phyloP scores from a whole-genome alignment of 139 green algal species.

The Zygnema circumcarinatum region DNA sequence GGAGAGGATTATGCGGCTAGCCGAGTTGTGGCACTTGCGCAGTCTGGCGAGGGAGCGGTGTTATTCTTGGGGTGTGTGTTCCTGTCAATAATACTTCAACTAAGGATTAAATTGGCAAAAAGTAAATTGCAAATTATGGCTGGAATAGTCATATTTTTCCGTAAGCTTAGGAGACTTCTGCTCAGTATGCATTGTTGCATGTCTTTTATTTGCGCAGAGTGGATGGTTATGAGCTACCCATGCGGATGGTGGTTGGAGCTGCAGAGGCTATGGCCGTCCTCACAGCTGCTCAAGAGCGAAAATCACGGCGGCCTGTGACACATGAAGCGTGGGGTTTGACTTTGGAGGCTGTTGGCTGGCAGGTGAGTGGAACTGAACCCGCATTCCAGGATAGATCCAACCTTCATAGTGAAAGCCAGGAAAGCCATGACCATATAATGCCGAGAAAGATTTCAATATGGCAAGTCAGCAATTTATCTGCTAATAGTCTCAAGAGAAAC shows the following conservation, averaged over 20 bases:
- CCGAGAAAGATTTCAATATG: too few species aligned
- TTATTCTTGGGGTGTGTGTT: conserved; percentile 23
- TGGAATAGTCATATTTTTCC: too few species aligned
- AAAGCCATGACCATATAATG: too few species aligned
- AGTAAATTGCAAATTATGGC: too few species aligned
- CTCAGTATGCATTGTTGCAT: too few species aligned
- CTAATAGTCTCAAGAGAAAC: too few species aligned
- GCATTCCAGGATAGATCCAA: too few species aligned
- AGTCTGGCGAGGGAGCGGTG: conserved; percentile 23
- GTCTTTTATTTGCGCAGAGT: conserved; percentile 23
- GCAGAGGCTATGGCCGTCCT: conserved; percentile 34
- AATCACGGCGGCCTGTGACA: background rate
- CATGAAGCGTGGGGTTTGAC: conserved; percentile 32
- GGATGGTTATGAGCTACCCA: background rate
- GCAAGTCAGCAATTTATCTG: too few species aligned
- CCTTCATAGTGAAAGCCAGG: too few species aligned
- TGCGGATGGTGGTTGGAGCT: conserved; percentile 23
- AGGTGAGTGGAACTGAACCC: background rate
- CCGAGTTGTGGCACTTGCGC: conserved; percentile 16
- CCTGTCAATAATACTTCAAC: background rate
- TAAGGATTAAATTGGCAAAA: too few species aligned
- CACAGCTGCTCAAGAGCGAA: conserved; percentile 22
- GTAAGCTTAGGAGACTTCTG: too few species aligned
- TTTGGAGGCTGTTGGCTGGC: conserved; percentile 26
- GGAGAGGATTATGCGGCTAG: conserved; percentile 4